Evolutionary conservation across 192 early-diverging fungal species (phyloP), one percentile per base, ranked within the genome.

Genomic region (Coemansia sp.): DNA sequence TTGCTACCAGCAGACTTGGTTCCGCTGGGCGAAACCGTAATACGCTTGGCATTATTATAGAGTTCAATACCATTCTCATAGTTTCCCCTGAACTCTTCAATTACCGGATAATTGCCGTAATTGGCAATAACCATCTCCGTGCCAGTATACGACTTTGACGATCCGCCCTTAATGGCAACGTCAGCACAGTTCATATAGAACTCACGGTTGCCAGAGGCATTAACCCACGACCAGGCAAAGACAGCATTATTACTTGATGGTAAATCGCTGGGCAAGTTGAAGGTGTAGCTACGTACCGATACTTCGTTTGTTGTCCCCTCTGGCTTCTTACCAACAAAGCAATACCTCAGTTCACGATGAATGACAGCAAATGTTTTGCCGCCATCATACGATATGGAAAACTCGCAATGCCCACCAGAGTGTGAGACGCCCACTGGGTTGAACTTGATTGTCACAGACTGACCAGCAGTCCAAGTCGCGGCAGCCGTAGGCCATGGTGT

Each of bases 361-460:
- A 90, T 46, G 3, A 87, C 87, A 2, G 81, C 86, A 68, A 84
- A 88, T 23, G 80, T 86, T 28, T 82, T 69, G 26, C 84, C 88
- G 26, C 59, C 55, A 50, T 91, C 89, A 40, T 85, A 87, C 0
- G 88, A 89, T 7, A 89, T 68, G 0, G 88, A 83, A 65, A 87
- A 88, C 64, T 91, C 83, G 26, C 88, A 89, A 45, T 89, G 86
- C 3, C 89, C 89, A 0, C 88, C 87, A 23, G 71, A 71, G 57
- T 88, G 87, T 23, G 63, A 66, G 0, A 58, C 67, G 0, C 48
- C 23, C 24, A 37, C 37, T 7, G 40, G n/a, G 14, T 43, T 59
- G 65, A 88, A 88, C 9, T 73, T 57, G 18, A 89, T 78, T 0
- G 66, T 59, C 55, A 87, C 62, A 14, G 77, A 48, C 28, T 85